phyloP scores from a whole-genome alignment of 768 basidiomycete species.

The Agrocybe praecox region DNA sequence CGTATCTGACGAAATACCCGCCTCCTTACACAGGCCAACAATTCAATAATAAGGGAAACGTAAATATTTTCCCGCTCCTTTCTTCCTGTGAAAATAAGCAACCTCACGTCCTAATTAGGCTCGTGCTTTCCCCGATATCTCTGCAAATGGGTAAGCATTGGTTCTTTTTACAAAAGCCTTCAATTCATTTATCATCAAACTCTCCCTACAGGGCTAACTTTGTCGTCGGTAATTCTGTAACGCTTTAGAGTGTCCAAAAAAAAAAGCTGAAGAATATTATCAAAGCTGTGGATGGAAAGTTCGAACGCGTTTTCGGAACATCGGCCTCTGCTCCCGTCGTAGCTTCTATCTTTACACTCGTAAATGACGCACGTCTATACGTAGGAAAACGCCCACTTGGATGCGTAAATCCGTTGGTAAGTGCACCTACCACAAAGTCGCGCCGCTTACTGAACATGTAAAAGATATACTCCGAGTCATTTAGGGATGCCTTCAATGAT shows the following conservation, averaged over 20 bases:
- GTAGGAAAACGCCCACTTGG: constrained; percentile 45
- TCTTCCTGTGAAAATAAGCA: too few relatives aligned
- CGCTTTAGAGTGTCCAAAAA: background rate
- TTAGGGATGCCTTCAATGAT: constrained; percentile 40
- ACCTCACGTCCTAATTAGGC: constrained; percentile 31
- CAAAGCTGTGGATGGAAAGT: constrained; percentile 39
- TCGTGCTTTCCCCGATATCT: constrained; percentile 53
- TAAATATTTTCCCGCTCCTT: constrained; percentile 3
- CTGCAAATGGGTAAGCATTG: constrained; percentile 44
- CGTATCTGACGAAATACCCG: background rate
- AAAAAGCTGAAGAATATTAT: background rate
- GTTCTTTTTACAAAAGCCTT: background rate
- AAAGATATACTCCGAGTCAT: constrained; percentile 36
- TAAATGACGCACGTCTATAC: constrained; percentile 55
- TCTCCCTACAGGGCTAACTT: constrained; percentile 44
- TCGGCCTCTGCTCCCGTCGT: constrained; percentile 52
- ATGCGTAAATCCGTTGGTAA: constrained; percentile 49
- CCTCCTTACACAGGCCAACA: background rate
- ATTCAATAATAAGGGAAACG: background rate
- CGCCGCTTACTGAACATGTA: background rate
- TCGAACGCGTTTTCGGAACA: constrained; percentile 47
- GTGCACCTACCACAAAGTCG: too few relatives aligned
- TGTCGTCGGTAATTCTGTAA: constrained; percentile 30
- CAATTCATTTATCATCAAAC: too few relatives aligned
- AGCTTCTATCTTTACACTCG: constrained; percentile 49